Base-by-base conservation (phyloP, 176 grass and related monocot species). In the Olyra latifolia region DNA sequence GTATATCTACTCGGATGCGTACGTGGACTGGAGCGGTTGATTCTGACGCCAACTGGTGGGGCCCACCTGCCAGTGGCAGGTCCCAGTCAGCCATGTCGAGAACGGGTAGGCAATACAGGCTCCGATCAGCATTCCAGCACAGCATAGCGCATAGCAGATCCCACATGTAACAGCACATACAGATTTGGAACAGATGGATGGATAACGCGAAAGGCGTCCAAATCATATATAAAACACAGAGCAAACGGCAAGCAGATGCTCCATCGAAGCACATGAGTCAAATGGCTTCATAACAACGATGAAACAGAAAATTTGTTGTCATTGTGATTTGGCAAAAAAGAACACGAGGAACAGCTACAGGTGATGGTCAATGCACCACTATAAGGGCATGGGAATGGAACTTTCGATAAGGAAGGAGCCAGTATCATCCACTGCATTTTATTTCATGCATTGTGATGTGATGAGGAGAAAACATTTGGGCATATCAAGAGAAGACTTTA, bases 391-490 rank as follows among this genome's bases (percentile, higher is more conserved):
- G 62, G 11, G 74, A 91, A 84, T 53, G 44, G 16, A 52, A 61
- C 79, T 77, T 78, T 48, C 29, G 10, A 35, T 45, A 67, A 61
- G 14, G 2, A 54, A 54, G 23, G 16, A 82, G 27, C 83, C 74
- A 92, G 85, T 84, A 40, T 90, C 84, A 81, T 59, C 35, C 43
- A 13, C 82, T 91, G 93, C 82, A 92, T 86, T 74, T 92, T 96
- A 92, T 91, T 92, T 86, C 79, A 92, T 79, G 87, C 85, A 85
- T 77, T 83, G 70, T 83, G 83, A 62, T 73, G 71, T 55, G 47
- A 44, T 48, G 12, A 84, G 53, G 72, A 69, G 63, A 17, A 78
- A 72, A 46, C 28, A 58, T 32, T 1, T 19, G n/a, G 1, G 27
- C 15, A 71, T 41, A 40, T 76, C 30, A 77, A 74, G 20, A 39